A percentile compares a stretch with the other conserved stretches of the same genome.
These are phyloP conservation scores for Acanthamoeba triangularis DNA, from an alignment of 208 protist genomes.

Conservation along the genomic window DNA sequence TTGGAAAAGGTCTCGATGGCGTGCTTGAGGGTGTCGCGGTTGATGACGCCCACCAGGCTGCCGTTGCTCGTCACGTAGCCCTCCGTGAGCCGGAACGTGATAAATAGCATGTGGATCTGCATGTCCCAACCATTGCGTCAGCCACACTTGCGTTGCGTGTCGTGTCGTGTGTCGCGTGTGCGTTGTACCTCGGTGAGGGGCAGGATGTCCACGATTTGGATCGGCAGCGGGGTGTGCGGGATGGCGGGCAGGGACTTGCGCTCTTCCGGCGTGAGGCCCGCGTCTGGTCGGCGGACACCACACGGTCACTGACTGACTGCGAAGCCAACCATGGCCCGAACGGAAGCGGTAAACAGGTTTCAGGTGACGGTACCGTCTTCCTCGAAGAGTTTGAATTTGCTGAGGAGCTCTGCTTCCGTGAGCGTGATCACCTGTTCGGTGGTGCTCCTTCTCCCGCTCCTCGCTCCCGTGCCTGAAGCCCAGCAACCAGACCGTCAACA, in stretches of 20 bases:
- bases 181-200: not conserved
- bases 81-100: conserved; percentile 76
- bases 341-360: too few species aligned
- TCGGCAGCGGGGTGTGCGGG: conserved; percentile 32
- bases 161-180: too few species aligned
- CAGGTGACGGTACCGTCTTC: conserved; percentile 6
- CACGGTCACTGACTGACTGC: too few species aligned
- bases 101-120: conserved; percentile 76
- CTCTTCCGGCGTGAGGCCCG: not conserved
- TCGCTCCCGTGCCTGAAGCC: not conserved
- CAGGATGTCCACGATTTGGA: conserved; percentile 33
- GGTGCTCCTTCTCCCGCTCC: not conserved
- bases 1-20: conserved; percentile 53
- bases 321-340: too few species aligned
- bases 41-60: conserved; percentile 60
- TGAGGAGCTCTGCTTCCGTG: conserved; percentile 32
- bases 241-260: conserved; percentile 39
- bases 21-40: conserved; percentile 35
- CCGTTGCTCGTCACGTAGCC: conserved; percentile 66
- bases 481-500: not conserved
- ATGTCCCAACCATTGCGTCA: not conserved
- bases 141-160: not conserved
- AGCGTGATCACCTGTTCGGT: conserved; percentile 22
- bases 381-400: conserved; percentile 62
- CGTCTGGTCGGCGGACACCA: not conserved